phyloP scores from a whole-genome alignment of 192 early-diverging fungal species.

The Geranomyces variabilis region DNA sequence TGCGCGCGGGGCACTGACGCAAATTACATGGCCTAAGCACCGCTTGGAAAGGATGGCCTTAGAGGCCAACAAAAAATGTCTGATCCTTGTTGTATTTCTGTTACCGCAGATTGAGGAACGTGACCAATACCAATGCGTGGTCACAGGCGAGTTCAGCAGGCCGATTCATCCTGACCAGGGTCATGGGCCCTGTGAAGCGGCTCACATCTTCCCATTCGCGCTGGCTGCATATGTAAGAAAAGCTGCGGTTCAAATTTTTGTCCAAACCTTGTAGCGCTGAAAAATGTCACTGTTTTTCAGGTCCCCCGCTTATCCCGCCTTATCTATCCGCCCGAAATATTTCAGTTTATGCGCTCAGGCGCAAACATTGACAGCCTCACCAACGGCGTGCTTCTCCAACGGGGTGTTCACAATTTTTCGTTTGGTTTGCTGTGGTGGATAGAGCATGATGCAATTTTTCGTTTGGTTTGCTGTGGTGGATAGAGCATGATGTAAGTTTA shows the following conservation, averaged over 20 bases:
- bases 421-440: constrained; percentile 5
- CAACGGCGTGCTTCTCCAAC: background rate
- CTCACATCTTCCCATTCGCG: constrained; percentile 9
- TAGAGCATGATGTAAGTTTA: too few relatives aligned
- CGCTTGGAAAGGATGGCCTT: too few relatives aligned
- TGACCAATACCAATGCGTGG: background rate
- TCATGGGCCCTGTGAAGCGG: constrained; percentile 6
- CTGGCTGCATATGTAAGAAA: background rate
- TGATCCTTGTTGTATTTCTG: too few relatives aligned
- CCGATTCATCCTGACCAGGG: background rate
- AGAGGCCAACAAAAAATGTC: too few relatives aligned
- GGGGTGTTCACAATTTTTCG: background rate
- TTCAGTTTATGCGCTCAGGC: constrained; percentile 1
- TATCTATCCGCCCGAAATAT: constrained; percentile 11
- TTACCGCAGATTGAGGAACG: background rate
- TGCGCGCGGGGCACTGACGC: too few relatives aligned
- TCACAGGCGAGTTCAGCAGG: background rate
- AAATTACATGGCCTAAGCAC: too few relatives aligned
- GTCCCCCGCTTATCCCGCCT: background rate
- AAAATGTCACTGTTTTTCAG: background rate
- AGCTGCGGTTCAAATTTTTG: background rate
- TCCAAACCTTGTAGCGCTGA: too few relatives aligned
- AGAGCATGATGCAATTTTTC: background rate
- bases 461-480: too few relatives aligned
- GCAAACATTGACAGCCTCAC: constrained; percentile 1